These are phyloP conservation scores for Retiboletus flavoniger DNA, from an alignment of 1,284 basidiomycete species.

Conservation along the genomic window DNA sequence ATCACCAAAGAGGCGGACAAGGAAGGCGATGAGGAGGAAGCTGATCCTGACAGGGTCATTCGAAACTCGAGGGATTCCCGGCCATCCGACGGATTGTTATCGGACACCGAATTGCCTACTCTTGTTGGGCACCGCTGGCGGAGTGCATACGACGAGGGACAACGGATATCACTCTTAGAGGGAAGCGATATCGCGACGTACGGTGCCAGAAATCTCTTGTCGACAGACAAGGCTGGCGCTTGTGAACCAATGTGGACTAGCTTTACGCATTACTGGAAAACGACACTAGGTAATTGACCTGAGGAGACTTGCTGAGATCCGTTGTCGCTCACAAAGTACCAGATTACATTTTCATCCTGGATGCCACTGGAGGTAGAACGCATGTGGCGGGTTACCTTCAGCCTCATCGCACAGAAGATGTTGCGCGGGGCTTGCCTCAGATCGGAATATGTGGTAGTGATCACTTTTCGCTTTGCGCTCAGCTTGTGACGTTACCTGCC, in stretches of 20 bases:
- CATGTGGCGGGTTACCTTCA: slow-evolving; percentile 61
- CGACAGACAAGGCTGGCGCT: slow-evolving; percentile 45
- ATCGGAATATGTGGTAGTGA: slow-evolving; percentile 82
- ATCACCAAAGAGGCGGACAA: slow-evolving; percentile 38
- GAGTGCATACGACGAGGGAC: slow-evolving; percentile 62
- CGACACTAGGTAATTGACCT: slow-evolving; percentile 66
- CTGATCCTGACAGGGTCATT: slow-evolving; percentile 72
- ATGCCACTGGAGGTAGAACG: slow-evolving; percentile 41
- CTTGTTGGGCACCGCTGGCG: slow-evolving; percentile 50
- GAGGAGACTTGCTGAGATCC: background rate
- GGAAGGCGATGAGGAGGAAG: slow-evolving; percentile 44
- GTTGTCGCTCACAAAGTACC: slow-evolving; percentile 11
- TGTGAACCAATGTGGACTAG: slow-evolving; percentile 80
- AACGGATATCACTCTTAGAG: slow-evolving; percentile 29
- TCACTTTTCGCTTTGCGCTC: slow-evolving; percentile 75
- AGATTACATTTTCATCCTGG: slow-evolving; percentile 86
- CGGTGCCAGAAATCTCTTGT: slow-evolving; percentile 46
- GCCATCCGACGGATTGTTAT: slow-evolving; percentile 71
- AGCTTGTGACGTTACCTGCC: slow-evolving; percentile 35
- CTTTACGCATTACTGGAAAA: slow-evolving; percentile 79
- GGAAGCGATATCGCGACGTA: slow-evolving; percentile 43
- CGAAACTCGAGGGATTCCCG: slow-evolving; percentile 70
- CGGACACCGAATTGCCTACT: slow-evolving; percentile 55
- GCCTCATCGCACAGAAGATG: slow-evolving; percentile 61
- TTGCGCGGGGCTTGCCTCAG: slow-evolving; percentile 78